These are phyloP conservation scores for Tolypocladium pustulatum DNA, from an alignment of 2,329 filamentous ascomycete species.

Conservation along the genomic window DNA sequence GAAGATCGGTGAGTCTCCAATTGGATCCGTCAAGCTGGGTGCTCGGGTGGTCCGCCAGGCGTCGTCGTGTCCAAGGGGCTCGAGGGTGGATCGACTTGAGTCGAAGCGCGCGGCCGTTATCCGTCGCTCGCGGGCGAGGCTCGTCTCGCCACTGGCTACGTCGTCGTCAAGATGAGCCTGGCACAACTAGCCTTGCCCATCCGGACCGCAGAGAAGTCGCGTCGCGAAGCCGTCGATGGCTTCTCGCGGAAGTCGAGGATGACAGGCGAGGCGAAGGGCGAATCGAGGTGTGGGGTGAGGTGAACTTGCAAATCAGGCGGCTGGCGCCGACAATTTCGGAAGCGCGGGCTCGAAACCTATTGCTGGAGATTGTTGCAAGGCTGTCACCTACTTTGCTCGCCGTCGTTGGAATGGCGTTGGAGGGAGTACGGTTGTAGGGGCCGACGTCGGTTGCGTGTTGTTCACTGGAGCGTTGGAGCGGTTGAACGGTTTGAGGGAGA, in stretches of 20 bases:
- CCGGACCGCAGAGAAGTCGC: neutral
- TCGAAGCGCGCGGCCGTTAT: neutral
- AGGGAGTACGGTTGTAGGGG: neutral
- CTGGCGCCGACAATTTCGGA: neutral
- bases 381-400: neutral
- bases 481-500: neutral
- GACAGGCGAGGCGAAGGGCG: neutral
- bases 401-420: neutral
- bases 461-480: neutral
- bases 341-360: neutral
- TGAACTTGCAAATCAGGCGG: neutral
- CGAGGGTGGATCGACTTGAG: neutral
- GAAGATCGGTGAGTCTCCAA: neutral
- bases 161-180: neutral
- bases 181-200: neutral
- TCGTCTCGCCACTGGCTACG: neutral
- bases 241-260: neutral
- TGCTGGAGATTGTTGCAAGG: neutral
- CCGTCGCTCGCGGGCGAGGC: neutral
- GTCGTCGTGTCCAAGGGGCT: no score
- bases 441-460: neutral
- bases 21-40: neutral
- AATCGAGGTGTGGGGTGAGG: neutral
- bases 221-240: neutral
- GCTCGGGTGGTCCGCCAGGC: no score